Base-by-base conservation (phyloP, 371 early-diverging fungal genomes). In the Blyttiomyces sp. region DNA sequence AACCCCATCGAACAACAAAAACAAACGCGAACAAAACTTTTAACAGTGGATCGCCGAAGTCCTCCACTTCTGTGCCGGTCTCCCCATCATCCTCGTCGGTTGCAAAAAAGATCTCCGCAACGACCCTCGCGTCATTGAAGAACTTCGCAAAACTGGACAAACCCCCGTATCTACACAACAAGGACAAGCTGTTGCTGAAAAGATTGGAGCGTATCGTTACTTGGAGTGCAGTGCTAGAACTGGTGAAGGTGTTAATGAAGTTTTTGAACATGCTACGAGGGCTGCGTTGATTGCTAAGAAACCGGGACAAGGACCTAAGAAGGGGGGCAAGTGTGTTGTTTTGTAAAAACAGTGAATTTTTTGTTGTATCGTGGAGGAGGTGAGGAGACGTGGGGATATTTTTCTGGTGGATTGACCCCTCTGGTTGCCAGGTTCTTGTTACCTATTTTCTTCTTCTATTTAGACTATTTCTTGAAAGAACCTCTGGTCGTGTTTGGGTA, bases 81-180 rank as follows among this genome's bases (percentile, higher is more conserved):
- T 93, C 55, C 96, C 95, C 30, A 87, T 94, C 61, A 70, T 94
- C 45, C 80, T 96, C 43, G 91, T 98, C 23, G 97, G 97, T n/a
- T 97, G 98, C 56, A 98, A 99, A 80, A 83, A 92, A 48, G 99
- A 99, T 94, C 77, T 92, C 69, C 86, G 96, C 66, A 81, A 84
- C 68, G 92, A 93, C 71, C 83, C 90, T 36, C 93, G 92, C 76
- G 93, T 93, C 26, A 77, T 88, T 51, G 89, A 86, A 67, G 88
- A 88, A 64, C 79, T 91, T 46, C 68, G 79, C 72, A 84, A 82
- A 72, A 85, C 72, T 61, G 82, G 84, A 62, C 90, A 89, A 70
- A 70, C 78, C 33, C 93, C 94, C 21, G 94, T 97, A 50, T 77
- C 88, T 39, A 13, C 13, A n/a, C 23, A 26, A 11, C 34, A 70